These are phyloP conservation scores for Hirsutella minnesotensis DNA, from an alignment of 2,329 filamentous ascomycete species.

Conservation along the genomic window DNA sequence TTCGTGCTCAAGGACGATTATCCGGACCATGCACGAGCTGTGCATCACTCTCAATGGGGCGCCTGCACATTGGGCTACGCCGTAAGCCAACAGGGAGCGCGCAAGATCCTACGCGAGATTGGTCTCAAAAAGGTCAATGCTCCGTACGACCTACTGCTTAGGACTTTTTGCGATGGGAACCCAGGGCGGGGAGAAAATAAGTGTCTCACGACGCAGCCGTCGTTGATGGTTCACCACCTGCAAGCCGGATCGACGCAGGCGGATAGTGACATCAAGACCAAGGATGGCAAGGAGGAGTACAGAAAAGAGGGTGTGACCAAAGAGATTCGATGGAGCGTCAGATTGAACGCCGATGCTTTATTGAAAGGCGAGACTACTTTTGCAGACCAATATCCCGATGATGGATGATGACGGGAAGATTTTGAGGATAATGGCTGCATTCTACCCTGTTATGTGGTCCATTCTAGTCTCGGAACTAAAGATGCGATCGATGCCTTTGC, in stretches of 20 bases:
- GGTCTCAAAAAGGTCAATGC: constrained; percentile 26
- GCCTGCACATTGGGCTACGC: constrained; percentile 32
- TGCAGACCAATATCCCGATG: constrained; percentile 10
- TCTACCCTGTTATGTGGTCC: no score
- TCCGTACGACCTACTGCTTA: constrained; percentile 31
- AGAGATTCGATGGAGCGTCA: constrained; percentile 26
- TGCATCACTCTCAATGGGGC: constrained; percentile 27
- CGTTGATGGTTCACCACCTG: constrained; percentile 34
- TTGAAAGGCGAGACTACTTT: constrained; percentile 19
- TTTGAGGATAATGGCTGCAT: no score
- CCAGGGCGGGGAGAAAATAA: constrained; percentile 20
- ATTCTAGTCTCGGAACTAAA: no score
- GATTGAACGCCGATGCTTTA: constrained; percentile 26
- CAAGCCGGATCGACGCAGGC: constrained; percentile 20
- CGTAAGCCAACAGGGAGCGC: constrained; percentile 30
- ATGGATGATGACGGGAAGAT: neutral
- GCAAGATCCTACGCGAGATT: constrained; percentile 28
- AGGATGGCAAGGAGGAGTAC: constrained; percentile 13
- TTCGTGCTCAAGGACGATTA: constrained; percentile 21
- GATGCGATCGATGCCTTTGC: no score
- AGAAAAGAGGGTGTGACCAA: constrained; percentile 17
- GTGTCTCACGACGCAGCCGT: constrained; percentile 28
- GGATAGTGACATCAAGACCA: constrained; percentile 24
- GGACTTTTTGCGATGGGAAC: constrained; percentile 31
- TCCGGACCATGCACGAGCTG: constrained; percentile 29